Evolutionary conservation across 2,329 filamentous ascomycete genomes (phyloP).

Genomic region (Stagonosporopsis cucurbitacearum): DNA sequence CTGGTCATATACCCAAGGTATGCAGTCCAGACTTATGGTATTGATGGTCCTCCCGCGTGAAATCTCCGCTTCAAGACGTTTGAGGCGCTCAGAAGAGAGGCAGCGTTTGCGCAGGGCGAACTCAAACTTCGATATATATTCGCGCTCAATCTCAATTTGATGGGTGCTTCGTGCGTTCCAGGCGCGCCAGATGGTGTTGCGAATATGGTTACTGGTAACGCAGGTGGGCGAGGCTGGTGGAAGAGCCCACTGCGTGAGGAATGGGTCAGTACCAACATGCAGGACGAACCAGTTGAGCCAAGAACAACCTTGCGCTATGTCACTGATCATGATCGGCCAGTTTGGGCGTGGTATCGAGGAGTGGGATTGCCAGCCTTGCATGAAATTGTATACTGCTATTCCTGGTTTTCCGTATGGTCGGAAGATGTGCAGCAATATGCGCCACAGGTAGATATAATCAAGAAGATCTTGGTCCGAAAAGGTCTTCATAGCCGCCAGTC

Average conservation of each 20-base stretch:
- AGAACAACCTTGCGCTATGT: constrained; percentile 26
- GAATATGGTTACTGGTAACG: neutral
- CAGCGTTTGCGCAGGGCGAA: constrained; percentile 25
- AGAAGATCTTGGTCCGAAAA: constrained; percentile 20
- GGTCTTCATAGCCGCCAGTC: constrained; percentile 10
- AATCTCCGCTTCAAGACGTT: constrained; percentile 20
- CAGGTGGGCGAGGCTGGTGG: neutral
- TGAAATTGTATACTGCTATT: neutral
- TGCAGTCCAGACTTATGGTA: constrained; percentile 28
- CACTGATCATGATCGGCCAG: constrained; percentile 20
- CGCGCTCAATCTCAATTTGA: constrained; percentile 26
- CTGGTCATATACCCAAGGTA: constrained; percentile 29
- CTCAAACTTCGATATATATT: constrained; percentile 24
- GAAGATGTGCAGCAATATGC: constrained; percentile 18
- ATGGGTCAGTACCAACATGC: constrained; percentile 17
- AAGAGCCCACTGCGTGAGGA: constrained; percentile 23
- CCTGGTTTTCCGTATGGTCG: constrained; percentile 21
- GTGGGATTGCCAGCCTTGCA: neutral
- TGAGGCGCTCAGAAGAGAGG: constrained; percentile 14
- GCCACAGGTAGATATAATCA: constrained; percentile 25
- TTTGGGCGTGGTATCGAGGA: neutral
- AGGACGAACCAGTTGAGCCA: constrained; percentile 28
- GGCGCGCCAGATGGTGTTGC: constrained; percentile 19
- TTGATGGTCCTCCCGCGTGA: constrained; percentile 20
- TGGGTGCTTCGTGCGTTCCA: constrained; percentile 14